Conservation (phyloP, 371 early-diverging fungal genomes). For the Lichtheimia hyalospora region DNA sequence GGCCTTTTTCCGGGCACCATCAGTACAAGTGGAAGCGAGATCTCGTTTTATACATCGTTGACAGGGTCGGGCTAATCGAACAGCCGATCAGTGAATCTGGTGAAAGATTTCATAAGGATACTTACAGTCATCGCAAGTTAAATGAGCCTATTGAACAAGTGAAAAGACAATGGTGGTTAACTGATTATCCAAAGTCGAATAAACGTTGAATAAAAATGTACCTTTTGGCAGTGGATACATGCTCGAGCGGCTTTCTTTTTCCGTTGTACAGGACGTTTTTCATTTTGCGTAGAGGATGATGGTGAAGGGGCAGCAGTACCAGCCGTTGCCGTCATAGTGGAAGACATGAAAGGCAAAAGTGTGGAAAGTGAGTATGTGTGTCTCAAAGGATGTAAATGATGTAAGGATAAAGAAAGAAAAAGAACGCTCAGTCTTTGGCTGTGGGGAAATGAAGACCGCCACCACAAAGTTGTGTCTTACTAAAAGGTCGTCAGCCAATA, state of each 20-base stretch:
- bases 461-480: too few species aligned
- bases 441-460: too few species aligned
- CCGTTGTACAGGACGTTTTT: conserved; percentile 7
- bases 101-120: not conserved
- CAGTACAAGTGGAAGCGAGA: conserved; percentile 28
- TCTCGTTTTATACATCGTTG: conserved; percentile 37
- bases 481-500: too few species aligned
- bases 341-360: not conserved
- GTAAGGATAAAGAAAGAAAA: too few species aligned
- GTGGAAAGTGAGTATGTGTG: too few species aligned
- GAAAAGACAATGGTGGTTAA: not conserved
- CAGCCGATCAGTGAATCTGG: not conserved
- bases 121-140: conserved; percentile 36
- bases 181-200: not conserved
- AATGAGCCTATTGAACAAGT: conserved; percentile 24
- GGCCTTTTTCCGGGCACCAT: conserved; percentile 51
- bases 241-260: conserved; percentile 36
- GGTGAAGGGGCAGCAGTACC: conserved; percentile 6
- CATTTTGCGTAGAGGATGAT: not conserved
- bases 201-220: conserved; percentile 3
- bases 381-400: too few species aligned
- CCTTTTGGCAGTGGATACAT: conserved; percentile 37
- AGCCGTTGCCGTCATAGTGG: conserved; percentile 3
- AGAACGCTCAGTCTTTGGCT: too few species aligned
- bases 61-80: conserved; percentile 30